A percentile compares a stretch with the other conserved stretches of the same genome.
phyloP scores from a whole-genome alignment of 139 green algal genomes.

The Chlorella sorokiniana region DNA sequence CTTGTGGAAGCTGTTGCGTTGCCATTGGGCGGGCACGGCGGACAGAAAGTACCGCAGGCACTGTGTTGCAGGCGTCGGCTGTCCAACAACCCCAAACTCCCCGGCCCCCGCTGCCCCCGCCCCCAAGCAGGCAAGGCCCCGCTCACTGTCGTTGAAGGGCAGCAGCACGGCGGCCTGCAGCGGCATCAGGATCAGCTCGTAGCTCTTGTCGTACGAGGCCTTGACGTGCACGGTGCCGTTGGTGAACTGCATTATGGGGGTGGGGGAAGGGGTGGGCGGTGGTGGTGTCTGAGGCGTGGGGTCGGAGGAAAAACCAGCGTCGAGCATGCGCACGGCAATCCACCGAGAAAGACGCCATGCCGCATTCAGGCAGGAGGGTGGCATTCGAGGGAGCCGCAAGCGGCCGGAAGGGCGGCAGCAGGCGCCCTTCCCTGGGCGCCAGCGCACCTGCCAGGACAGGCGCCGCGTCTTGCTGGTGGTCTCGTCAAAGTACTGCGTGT shows the following conservation, averaged over 20 bases:
- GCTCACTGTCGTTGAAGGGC: conserved; percentile 87
- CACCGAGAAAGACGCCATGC: no score
- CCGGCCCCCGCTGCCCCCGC: background rate
- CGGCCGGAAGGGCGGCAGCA: no score
- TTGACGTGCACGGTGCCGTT: conserved; percentile 82
- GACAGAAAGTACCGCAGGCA: no score
- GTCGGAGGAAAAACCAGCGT: background rate
- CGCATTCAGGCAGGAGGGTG: no score
- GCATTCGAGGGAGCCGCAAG: no score
- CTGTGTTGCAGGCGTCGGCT: background rate
- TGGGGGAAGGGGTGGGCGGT: background rate
- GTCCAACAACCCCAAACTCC: background rate
- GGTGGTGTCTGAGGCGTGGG: background rate
- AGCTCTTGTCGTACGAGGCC: conserved; percentile 86
- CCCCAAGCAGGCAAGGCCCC: background rate
- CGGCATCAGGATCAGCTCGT: conserved; percentile 89
- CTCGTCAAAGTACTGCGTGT: conserved; percentile 84
- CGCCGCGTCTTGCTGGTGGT: conserved; percentile 80
- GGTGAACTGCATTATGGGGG: conserved; percentile 63
- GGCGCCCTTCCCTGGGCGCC: no score
- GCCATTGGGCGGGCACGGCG: no score
- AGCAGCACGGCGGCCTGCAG: conserved; percentile 87
- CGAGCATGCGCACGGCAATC: no score
- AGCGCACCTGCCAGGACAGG: conserved; percentile 82
- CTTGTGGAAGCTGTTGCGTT: no score